Evolutionary conservation across 2,329 filamentous ascomycete genomes (phyloP).

Genomic region (Colletotrichum neosansevieriae): DNA sequence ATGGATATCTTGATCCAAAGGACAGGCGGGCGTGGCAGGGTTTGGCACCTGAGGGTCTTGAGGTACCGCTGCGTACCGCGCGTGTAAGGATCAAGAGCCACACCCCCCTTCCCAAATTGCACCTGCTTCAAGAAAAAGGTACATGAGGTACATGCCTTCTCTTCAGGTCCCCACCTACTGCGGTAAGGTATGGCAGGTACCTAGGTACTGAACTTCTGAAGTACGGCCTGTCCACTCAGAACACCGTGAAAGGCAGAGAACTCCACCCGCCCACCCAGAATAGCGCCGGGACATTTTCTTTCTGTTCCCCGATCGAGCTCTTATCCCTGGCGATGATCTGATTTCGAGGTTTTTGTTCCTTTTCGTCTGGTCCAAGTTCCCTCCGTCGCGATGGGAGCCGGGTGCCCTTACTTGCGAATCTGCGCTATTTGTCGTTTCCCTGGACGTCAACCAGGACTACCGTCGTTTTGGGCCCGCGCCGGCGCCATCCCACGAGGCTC

Average conservation of each 20-base stretch:
- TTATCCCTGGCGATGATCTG: conserved; percentile 37
- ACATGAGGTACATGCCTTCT: background rate
- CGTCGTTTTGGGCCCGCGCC: conserved; percentile 24
- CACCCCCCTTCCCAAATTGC: background rate
- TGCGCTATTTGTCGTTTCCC: conserved; percentile 13
- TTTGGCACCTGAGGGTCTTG: background rate
- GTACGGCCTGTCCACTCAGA: background rate
- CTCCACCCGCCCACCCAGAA: conserved; percentile 33
- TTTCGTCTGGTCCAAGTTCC: conserved; percentile 24
- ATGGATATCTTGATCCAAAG: conserved; percentile 1
- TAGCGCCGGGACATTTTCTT: conserved; percentile 37
- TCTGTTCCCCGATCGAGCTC: conserved; percentile 37
- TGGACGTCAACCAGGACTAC: conserved; percentile 21
- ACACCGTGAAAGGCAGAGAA: background rate
- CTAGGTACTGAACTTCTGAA: too few species aligned
- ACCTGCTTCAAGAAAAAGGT: background rate
- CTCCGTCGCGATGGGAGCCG: background rate
- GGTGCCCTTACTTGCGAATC: background rate
- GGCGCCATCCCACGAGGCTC: conserved; percentile 23
- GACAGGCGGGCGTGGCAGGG: background rate
- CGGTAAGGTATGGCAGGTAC: too few species aligned
- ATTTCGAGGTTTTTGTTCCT: conserved; percentile 21
- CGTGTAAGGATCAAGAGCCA: background rate
- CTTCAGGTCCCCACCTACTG: too few species aligned
- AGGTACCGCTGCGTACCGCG: conserved; percentile 7